Evolutionary conservation across 306 rosid genomes (phyloP).

Genomic region (Glycyrrhiza uralensis): DNA sequence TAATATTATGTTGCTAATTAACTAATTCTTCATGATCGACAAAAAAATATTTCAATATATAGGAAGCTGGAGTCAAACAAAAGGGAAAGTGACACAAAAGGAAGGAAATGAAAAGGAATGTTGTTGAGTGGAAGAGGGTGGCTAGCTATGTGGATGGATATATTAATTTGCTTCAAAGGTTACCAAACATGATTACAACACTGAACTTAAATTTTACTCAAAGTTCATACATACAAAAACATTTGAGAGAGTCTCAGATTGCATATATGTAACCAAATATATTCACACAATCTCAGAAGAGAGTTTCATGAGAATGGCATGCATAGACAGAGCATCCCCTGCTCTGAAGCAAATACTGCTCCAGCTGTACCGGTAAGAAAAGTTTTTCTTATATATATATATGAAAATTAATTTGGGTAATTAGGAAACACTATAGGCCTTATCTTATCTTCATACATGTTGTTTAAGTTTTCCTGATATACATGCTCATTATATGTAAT

Average conservation of each 20-base stretch:
- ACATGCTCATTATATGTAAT: background rate
- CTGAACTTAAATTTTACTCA: conserved; percentile 61
- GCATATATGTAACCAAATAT: conserved; percentile 3
- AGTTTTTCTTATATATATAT: background rate
- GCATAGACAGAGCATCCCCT: conserved; percentile 79
- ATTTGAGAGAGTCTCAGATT: conserved; percentile 16
- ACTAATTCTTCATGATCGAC: background rate
- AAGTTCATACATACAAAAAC: conserved; percentile 31
- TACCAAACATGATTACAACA: conserved; percentile 59
- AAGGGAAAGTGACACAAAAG: conserved; percentile 19
- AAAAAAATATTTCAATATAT: background rate
- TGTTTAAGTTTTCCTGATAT: too few species aligned
- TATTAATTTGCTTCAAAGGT: conserved; percentile 67
- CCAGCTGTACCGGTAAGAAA: conserved; percentile 57
- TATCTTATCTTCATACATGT: background rate
- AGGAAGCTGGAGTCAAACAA: background rate
- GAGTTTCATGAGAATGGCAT: conserved; percentile 53
- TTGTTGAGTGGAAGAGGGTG: conserved; percentile 28
- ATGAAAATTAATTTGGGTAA: background rate
- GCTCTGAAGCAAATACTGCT: conserved; percentile 70
- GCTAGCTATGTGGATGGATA: background rate
- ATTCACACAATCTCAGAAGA: conserved; percentile 17
- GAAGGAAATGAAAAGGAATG: background rate
- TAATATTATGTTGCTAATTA: background rate
- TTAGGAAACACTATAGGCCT: background rate